A percentile compares a stretch with the other conserved stretches of the same genome.
Conservation (phyloP, 2,329 filamentous ascomycete genomes). For the Diatrype stigma region DNA sequence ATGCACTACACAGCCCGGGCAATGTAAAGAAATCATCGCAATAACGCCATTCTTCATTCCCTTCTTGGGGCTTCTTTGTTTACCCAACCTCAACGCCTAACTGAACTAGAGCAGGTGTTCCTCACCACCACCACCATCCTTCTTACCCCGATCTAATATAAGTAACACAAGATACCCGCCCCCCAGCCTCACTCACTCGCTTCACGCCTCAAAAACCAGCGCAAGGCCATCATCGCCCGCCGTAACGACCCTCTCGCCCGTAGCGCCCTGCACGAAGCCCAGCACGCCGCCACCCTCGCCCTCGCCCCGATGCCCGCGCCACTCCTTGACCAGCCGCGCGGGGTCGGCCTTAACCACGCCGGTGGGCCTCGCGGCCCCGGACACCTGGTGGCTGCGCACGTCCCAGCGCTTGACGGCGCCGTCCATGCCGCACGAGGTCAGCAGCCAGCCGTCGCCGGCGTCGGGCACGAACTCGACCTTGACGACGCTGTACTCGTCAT, state of each 20-base stretch:
- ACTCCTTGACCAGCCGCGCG: slow-evolving; percentile 73
- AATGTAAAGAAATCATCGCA: too few relatives aligned
- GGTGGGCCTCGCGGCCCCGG: slow-evolving; percentile 12
- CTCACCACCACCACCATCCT: too few relatives aligned
- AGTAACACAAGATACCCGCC: too few relatives aligned
- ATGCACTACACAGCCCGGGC: too few relatives aligned
- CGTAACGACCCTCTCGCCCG: slow-evolving; percentile 73
- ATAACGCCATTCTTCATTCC: too few relatives aligned
- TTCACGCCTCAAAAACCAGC: slow-evolving; percentile 61
- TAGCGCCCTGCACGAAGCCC: slow-evolving; percentile 80
- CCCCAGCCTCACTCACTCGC: too few relatives aligned
- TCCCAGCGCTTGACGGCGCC: slow-evolving; percentile 91
- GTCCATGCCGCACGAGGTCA: slow-evolving; percentile 89
- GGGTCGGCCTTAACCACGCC: slow-evolving; percentile 46
- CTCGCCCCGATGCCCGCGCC: slow-evolving; percentile 82
- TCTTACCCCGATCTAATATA: too few relatives aligned
- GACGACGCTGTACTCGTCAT: slow-evolving; percentile 85
- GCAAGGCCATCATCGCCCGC: slow-evolving; percentile 81
- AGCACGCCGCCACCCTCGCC: slow-evolving; percentile 85
- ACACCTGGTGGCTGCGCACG: slow-evolving; percentile 38
- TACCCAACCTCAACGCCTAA: too few relatives aligned
- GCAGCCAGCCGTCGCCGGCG: slow-evolving; percentile 54
- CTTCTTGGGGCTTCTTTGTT: too few relatives aligned
- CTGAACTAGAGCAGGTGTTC: too few relatives aligned
- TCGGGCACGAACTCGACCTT: slow-evolving; percentile 80